Conservation (phyloP, 257 asterid species). For the Ballota nigra region DNA sequence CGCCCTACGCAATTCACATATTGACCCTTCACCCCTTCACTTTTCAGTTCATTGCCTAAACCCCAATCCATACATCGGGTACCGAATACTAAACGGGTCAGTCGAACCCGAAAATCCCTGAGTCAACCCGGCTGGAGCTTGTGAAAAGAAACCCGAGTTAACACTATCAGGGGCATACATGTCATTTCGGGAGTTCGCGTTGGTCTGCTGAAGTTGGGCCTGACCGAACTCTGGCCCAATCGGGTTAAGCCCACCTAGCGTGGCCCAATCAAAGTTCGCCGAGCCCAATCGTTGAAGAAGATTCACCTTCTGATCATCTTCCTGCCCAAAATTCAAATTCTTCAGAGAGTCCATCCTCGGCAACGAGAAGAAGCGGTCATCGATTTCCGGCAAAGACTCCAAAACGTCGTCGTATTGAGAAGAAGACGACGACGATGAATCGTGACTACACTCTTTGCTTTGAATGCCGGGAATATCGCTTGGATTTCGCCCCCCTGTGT, state of each 20-base stretch:
- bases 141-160: slow-evolving; percentile 28
- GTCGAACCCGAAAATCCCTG: slow-evolving; percentile 22
- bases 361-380: slow-evolving; percentile 41
- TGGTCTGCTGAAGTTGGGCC: slow-evolving; percentile 26
- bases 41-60: slow-evolving; percentile 55
- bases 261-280: slow-evolving; percentile 76
- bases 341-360: slow-evolving; percentile 40
- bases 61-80: slow-evolving; percentile 45
- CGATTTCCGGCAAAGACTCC: slow-evolving; percentile 61
- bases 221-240: slow-evolving; percentile 32
- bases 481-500: slow-evolving; percentile 37
- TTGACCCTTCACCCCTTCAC: not conserved
- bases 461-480: slow-evolving; percentile 19
- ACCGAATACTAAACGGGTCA: slow-evolving; percentile 54
- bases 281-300: slow-evolving; percentile 59
- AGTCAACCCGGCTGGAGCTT: slow-evolving; percentile 23
- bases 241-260: slow-evolving; percentile 47
- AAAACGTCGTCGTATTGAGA: slow-evolving; percentile 72
- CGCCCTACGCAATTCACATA: slow-evolving; percentile 20
- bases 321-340: slow-evolving; percentile 32
- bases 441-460: slow-evolving; percentile 57
- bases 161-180: slow-evolving; percentile 25
- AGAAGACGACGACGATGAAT: slow-evolving; percentile 53
- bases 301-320: slow-evolving; percentile 44
- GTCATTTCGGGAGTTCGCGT: slow-evolving; percentile 20